Evolutionary conservation across 768 basidiomycete genomes (phyloP), one percentile per base, ranked within the genome.

Genomic region (Leccinum subgranulosum): DNA sequence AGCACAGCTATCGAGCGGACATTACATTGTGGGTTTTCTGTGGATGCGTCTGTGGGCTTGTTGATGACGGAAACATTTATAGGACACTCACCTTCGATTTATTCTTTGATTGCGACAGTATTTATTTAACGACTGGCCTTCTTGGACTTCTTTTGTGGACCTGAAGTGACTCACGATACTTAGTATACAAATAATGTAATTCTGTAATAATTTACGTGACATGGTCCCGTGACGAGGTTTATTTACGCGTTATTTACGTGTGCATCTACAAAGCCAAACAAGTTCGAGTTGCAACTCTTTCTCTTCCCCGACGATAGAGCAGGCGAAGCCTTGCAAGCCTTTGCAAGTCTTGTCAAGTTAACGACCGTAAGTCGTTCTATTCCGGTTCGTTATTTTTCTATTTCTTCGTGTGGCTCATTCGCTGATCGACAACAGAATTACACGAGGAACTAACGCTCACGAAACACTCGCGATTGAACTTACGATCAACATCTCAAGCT

Each of bases 1-100:
- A 60, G 85, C 87, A 4, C 89, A 90, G 67, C 67, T 91, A 12
- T 86, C 86, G 7, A 87, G 85, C 59, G 88, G 88, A 8, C 88
- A 90, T 64, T 81, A 74, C 14, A 85, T 90, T 53, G 88, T 81
- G 33, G 51, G 76, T 60, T 27, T 57, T 15, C 5, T 9, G 3
- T 54, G 19, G 17, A 27, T 28, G 27, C 17, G 5, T 34, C 23
- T 14, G 14, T 6, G 10, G n/a, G 10, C 14, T 34, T 29, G 45
- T 17, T 25, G 15, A 17, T 66, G 58, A 63, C 54, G 27, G 1
- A 43, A 1, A 31, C 17, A 14, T 39, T 50, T 53, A 19, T 54
- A 72, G 70, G 66, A 74, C 34, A 73, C 68, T 14, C 55, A 14
- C 29, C 53, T 69, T 55, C 74, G 41, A 45, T 74, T 74, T 55